Evolutionary conservation across 2,329 filamentous ascomycete genomes (phyloP).

Genomic region (Leptographium flavum): DNA sequence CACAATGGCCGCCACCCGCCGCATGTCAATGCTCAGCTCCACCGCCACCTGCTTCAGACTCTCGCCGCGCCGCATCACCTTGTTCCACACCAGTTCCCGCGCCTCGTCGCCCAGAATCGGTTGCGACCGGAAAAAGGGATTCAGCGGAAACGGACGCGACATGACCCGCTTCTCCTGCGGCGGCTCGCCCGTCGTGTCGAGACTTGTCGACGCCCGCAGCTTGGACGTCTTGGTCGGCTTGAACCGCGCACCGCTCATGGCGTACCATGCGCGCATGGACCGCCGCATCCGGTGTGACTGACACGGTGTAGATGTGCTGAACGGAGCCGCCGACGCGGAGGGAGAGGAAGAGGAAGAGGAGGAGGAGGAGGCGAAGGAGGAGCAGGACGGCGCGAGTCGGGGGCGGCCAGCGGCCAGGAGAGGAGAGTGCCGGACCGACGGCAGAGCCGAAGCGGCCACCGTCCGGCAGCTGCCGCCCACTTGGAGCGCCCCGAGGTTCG

Average conservation of each 20-base stretch:
- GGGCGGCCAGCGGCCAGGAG: not conserved
- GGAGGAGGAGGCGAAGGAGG: not conserved
- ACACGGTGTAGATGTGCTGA: not conserved
- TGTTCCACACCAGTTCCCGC: slow-evolving; percentile 58
- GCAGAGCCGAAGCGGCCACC: not conserved
- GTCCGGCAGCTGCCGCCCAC: not conserved
- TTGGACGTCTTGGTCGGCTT: not conserved
- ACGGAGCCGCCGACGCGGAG: not conserved
- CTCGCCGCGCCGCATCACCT: slow-evolving; percentile 50
- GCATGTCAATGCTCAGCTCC: slow-evolving; percentile 64
- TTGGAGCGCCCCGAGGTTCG: not conserved
- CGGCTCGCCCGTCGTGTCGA: not conserved
- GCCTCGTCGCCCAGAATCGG: slow-evolving; percentile 60
- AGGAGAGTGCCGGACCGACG: not conserved
- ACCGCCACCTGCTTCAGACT: slow-evolving; percentile 66
- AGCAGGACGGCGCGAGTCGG: not conserved
- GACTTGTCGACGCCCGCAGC: not conserved
- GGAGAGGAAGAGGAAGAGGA: not conserved
- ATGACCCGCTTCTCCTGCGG: not conserved
- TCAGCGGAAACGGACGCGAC: slow-evolving; percentile 54
- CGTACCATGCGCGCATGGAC: slow-evolving; percentile 2
- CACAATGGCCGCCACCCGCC: slow-evolving; percentile 73
- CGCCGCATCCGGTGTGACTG: not conserved
- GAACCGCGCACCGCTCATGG: not conserved
- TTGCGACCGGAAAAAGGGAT: slow-evolving; percentile 55